Evolutionary conservation across 805 yeast species (phyloP), one percentile per base, ranked within the genome.

Genomic region (Cyberlindnera saturnus): DNA sequence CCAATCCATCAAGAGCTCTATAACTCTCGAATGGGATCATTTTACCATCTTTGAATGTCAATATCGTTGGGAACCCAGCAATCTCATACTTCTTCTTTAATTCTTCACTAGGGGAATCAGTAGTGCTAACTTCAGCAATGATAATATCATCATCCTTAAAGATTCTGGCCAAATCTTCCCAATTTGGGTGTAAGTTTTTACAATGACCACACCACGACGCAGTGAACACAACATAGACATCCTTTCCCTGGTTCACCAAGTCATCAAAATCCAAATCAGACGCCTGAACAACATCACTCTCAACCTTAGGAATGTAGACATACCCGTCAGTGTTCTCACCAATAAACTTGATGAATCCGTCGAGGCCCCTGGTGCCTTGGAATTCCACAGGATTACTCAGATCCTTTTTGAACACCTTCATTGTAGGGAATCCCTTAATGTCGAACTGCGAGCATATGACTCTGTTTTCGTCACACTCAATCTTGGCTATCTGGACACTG

Each of bases 391-490:
- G 89, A 40, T 73, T 70, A 39, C 19, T 15, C 61, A 76, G 40
- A 38, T 48, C 75, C 58, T 77, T 76, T 41, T 74, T 68, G 75
- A 81, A 93, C 45, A 91, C 71, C 62, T 83, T 76, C 52, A 93
- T 67, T 39, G 98, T 90, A 65, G 99, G 99, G 77, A 86, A 93
- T 41, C 97, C 96, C 53, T 74, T 71, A 55, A 93, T 81, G 37
- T 77, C 81, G 53, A 86, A 83, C 54, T 73, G 74, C 36, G 66
- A 64, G 31, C 77, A 71, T 44, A 79, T 82, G 42, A 88, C 87
- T 63, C 91, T 97, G 64, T 93, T 93, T 52, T 70, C 74, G 43
- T 95, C 84, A 65, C 91, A 95, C 66, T 93, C 96, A 41, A 93
- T 70, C 68, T 89, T 81, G 52, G 95, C 96, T 55, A 93, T 71